These are phyloP conservation scores for Backusella psychrophila DNA, from an alignment of 192 early-diverging fungal species.

Conservation along the genomic window DNA sequence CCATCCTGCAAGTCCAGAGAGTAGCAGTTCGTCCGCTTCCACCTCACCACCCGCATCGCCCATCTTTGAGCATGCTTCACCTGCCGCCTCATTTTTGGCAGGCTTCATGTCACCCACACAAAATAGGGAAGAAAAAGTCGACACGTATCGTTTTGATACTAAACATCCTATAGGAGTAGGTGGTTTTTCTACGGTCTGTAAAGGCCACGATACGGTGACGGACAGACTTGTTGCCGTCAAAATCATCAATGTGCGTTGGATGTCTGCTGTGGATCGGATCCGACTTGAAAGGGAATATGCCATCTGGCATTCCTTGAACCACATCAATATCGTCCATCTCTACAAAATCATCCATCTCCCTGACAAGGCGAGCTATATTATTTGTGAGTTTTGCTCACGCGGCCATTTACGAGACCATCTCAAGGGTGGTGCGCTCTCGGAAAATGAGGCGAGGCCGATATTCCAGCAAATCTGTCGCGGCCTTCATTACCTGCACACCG, in stretches of 20 bases:
- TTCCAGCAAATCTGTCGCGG: conserved; percentile 75
- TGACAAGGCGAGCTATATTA: conserved; percentile 63
- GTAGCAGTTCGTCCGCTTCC: neutral
- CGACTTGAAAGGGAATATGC: conserved; percentile 60
- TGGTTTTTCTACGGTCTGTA: conserved; percentile 73
- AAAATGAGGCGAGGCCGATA: conserved; percentile 53
- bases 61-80: neutral
- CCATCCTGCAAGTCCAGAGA: neutral
- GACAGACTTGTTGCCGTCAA: conserved; percentile 63
- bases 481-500: conserved; percentile 76
- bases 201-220: conserved; percentile 50
- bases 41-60: neutral
- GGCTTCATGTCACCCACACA: conserved; percentile 36
- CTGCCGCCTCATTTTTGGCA: conserved; percentile 40
- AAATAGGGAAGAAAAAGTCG: conserved; percentile 70
- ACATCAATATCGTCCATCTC: conserved; percentile 66
- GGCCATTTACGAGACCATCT: conserved; percentile 66
- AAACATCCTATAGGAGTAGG: conserved; percentile 69
- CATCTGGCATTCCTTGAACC: conserved; percentile 68
- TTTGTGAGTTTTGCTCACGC: conserved; percentile 63
- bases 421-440: conserved; percentile 37
- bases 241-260: conserved; percentile 47
- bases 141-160: conserved; percentile 69
- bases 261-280: conserved; percentile 25
- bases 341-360: conserved; percentile 59